Base-by-base conservation (phyloP, 352 stramenopile species). In the Phytophthora palmivora region DNA sequence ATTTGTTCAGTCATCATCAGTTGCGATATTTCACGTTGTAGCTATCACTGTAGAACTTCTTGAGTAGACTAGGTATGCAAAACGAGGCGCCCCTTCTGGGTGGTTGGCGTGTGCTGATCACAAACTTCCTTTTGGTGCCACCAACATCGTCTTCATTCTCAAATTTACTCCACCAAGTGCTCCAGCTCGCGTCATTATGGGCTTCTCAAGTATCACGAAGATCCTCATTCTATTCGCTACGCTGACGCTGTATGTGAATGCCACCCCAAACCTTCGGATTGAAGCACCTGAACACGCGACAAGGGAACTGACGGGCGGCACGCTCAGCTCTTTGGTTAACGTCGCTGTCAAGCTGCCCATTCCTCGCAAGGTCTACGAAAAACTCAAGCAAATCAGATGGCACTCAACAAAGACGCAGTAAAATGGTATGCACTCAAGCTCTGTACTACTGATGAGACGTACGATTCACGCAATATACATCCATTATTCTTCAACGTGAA, bases 161-260 rank as follows among this genome's bases (percentile, higher is more conserved):
- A 1, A 30, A 28, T n/a, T 26, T 39, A 12, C 45, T 4, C 8
- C 16, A 19, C 18, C 32, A 4, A 46, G 39, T n/a, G 10, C 18
- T 7, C 18, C 30, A 34, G 30, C 42, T 12, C 22, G 37, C 22
- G 11, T 28, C 28, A 5, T 34, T 8, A 64, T 64, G 56, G 30
- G 24, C 9, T 33, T 44, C 14, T 51, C 19, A 6, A 44, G 26
- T 46, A 14, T 53, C 53, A 14, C 51, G 24, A 58, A 58, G 16
- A 21, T 51, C n/a, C 22, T 58, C 28, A 24, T 39, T n/a, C 9
- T 64, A 1, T 30, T 58, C 18, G 56, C 56, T 33, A 16, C 58
- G 9, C 6, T 58, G 14, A 7, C 32, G 11, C 6, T 58, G 9
- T 3, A 21, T 38, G 28, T 16, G 15, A 46, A 12, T 30, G 32